Conservation (phyloP, 495 filamentous ascomycete genomes). For the Aspergillus bertholletiae region DNA sequence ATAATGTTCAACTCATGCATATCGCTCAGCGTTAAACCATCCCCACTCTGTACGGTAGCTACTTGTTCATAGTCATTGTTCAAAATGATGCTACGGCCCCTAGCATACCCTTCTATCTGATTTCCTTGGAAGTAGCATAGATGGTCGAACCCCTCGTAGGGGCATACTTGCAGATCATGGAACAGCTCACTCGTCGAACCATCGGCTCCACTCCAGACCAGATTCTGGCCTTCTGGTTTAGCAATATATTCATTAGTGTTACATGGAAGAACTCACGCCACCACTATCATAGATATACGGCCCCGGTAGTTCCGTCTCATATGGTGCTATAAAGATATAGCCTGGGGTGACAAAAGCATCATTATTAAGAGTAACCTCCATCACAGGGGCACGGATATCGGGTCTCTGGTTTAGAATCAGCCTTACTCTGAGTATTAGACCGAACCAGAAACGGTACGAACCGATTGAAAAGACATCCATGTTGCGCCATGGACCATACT, state of each 20-base stretch:
- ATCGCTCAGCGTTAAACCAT: constrained; percentile 37
- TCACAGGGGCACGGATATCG: neutral
- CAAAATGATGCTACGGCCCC: constrained; percentile 18
- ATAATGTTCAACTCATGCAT: constrained; percentile 49
- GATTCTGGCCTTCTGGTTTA: neutral
- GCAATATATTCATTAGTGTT: neutral
- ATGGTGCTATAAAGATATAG: neutral
- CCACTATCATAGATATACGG: neutral
- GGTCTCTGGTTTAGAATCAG: neutral
- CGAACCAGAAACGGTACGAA: neutral
- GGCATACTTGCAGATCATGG: neutral
- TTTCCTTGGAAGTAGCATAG: neutral
- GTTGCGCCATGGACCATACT: neutral
- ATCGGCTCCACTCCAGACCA: neutral
- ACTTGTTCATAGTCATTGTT: constrained; percentile 47
- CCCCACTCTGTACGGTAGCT: constrained; percentile 35
- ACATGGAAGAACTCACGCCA: neutral
- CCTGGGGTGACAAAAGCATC: neutral
- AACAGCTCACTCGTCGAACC: neutral
- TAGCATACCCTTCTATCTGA: neutral
- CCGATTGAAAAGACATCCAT: neutral
- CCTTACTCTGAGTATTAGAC: neutral
- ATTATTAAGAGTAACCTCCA: neutral
- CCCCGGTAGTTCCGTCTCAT: neutral
- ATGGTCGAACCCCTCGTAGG: neutral